phyloP scores from a whole-genome alignment of 805 yeast species.

The Kodamaea jinghongensis region DNA sequence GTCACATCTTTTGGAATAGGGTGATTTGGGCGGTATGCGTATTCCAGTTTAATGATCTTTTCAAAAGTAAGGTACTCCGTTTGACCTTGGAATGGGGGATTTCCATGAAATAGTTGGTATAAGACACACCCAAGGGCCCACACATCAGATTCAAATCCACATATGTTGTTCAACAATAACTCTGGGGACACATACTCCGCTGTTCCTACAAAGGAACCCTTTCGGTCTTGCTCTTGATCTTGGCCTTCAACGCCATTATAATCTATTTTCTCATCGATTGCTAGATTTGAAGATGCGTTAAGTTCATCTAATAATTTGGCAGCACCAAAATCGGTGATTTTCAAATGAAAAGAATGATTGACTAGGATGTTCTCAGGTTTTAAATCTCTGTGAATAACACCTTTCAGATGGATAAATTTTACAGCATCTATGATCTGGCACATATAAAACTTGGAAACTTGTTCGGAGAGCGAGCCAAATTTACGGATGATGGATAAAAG shows the following conservation, averaged over 20 bases:
- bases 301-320: conserved; percentile 61
- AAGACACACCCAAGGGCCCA: conserved; percentile 94
- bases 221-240: conserved; percentile 30
- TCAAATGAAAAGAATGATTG: conserved; percentile 79
- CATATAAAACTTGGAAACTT: conserved; percentile 75
- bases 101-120: conserved; percentile 77
- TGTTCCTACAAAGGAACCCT: conserved; percentile 88
- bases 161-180: conserved; percentile 67
- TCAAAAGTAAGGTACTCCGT: conserved; percentile 87
- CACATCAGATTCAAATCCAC: conserved; percentile 82
- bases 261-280: conserved; percentile 27
- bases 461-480: conserved; percentile 73
- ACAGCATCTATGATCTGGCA: conserved; percentile 89
- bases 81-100: conserved; percentile 85
- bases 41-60: conserved; percentile 76
- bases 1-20: conserved; percentile 30
- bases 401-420: conserved; percentile 81
- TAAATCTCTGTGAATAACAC: conserved; percentile 89
- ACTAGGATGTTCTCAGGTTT: conserved; percentile 92
- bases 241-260: conserved; percentile 23
- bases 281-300: background rate
- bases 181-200: conserved; percentile 98
- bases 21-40: conserved; percentile 39
- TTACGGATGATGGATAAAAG: conserved; percentile 73
- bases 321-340: conserved; percentile 98